These are phyloP conservation scores for Blastobotrys indianensis DNA, from an alignment of 1,139 yeast genomes.

Conservation along the genomic window DNA sequence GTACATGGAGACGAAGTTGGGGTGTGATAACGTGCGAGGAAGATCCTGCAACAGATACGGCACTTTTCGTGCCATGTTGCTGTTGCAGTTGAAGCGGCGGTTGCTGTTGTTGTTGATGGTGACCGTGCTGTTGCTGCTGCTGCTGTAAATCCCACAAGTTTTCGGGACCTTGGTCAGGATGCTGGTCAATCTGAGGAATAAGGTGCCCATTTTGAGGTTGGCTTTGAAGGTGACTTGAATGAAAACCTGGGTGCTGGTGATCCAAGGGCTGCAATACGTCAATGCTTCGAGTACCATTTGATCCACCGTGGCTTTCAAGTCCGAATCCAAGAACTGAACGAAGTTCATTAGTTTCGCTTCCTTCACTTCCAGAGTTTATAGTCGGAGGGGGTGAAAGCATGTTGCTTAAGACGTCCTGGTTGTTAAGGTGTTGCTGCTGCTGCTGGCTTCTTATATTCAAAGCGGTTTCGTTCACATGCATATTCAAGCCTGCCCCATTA, in stretches of 20 bases:
- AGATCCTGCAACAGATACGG: conserved; percentile 4
- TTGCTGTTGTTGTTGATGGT: background rate
- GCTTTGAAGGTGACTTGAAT: too few relatives aligned
- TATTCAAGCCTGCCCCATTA: too few relatives aligned
- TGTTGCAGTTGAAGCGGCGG: conserved; percentile 3
- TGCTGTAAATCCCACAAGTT: conserved; percentile 10
- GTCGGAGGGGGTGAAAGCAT: background rate
- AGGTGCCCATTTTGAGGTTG: too few relatives aligned
- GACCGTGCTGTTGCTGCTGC: conserved; percentile 6
- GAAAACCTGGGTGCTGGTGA: background rate
- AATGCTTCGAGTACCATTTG: too few relatives aligned
- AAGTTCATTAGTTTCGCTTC: conserved; percentile 6
- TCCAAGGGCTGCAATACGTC: background rate
- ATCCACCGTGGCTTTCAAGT: too few relatives aligned
- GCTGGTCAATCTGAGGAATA: conserved; percentile 2
- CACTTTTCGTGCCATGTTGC: background rate
- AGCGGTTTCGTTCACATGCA: too few relatives aligned
- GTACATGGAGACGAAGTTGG: conserved; percentile 61
- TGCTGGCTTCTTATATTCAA: too few relatives aligned
- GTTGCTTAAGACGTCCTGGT: too few relatives aligned
- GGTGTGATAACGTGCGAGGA: conserved; percentile 49
- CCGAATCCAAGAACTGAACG: too few relatives aligned
- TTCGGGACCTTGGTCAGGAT: conserved; percentile 11
- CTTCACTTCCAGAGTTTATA: conserved; percentile 8
- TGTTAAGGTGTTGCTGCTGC: too few relatives aligned